Evolutionary conservation across 331 rosid genomes (phyloP), one percentile per base, ranked within the genome.

Genomic region (Prunus yedoensis): DNA sequence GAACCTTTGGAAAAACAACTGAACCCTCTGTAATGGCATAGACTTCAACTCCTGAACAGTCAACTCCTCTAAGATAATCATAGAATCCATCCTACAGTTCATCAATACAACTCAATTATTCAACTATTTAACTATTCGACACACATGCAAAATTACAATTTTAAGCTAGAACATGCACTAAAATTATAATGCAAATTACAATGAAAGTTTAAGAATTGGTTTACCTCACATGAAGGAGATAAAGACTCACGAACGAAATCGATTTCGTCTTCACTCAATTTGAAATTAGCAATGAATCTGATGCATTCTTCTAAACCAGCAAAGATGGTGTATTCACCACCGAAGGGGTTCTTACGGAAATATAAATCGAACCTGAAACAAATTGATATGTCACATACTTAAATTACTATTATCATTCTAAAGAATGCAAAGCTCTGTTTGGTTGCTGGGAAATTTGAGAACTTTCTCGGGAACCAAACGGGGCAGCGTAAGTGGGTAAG

Each of bases 281-380:
- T 91, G 88, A 84, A 93, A 87, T 88, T 91, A 50, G 93, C 83
- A 76, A 91, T 82, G 73, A 93, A 81, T 85, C 86, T 88, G 62
- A 88, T 84, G 84, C 98, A 93, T 73, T 93, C 98, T 59, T 93
- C 98, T 73, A 93, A 87, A 58, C 98, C 98, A 68, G 97, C 98
- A 53, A 93, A 93, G 50, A 93, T 43, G 1, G 98, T 93, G 77
- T 91, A 93, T 81, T 93, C 97, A 49, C 98, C 98, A 46, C 98
- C 93, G 66, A 93, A 93, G 1, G 98, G 98, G 79, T 87, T 91
- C 89, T 77, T 93, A 86, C 98, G 92, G 79, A 91, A 93, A 85
- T 88, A 93, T 75, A 91, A 84, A 87, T 93, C 98, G 53, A 93
- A 93, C 84, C 97, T 93, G 88, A 76, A 80, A 14, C 73, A 84